Base-by-base conservation (phyloP, 305 asterid species). In the Andrographis paniculata region DNA sequence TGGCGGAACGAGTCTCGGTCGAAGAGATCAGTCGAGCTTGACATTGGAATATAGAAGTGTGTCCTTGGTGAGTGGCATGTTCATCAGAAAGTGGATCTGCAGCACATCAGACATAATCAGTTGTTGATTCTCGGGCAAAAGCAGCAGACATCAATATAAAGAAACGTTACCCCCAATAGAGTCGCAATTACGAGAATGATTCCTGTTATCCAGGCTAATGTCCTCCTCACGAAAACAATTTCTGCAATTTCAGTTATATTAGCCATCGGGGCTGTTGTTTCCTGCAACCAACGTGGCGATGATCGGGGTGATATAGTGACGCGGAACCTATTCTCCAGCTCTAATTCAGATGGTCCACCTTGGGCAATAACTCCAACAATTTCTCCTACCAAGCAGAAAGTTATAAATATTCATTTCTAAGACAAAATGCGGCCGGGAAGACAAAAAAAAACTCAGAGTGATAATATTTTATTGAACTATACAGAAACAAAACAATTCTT, bases 191-290 rank as follows among this genome's bases (percentile, higher is more conserved):
- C 67, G 48, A 91, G 94, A 67, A 91, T 60, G 76, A 87, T 71
- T 57, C 96, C 99, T 15, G 99, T 91, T 49, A 69, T 75, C 99
- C 96, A 91, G 59, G 99, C 99, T 67, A 91, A 65, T 9, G 82
- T 70, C 41, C 33, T 48, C 51, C 99, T 68, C 61, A 91, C 99
- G 42, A 91, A 70, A 19, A 45, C 8, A 39, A 69, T 59, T 72
- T 80, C 92, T 23, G 73, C 74, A 37, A 75, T 16, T 48, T 52
- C 55, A 46, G 73, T 61, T 15, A 57, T 0, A 42, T 40, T 59
- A 8, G 4, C n/a, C 14, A 69, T 22, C 16, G 74, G 14, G 50
- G 51, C 20, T 41, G 65, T 48, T 18, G 60, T 50, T 77, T 81
- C 95, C 78, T 64, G 76, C 67, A 87, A 66, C 55, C 35, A 68